Evolutionary conservation across 805 yeast genomes (phyloP), one percentile per base, ranked within the genome.

Genomic region (Dipodascus geniculatus): DNA sequence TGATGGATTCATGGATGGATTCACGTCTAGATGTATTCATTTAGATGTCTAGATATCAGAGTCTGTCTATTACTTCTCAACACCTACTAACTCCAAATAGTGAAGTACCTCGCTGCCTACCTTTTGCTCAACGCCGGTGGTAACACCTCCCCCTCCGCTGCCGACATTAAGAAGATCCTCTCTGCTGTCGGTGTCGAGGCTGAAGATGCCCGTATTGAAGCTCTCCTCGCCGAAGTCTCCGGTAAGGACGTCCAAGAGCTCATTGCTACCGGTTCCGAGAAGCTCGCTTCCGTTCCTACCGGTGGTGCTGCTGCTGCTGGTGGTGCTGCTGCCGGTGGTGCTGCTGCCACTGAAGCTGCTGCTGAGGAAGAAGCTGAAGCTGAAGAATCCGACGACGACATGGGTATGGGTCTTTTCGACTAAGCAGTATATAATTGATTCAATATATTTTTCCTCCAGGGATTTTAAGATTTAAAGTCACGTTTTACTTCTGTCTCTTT

Each of bases 61-160:
- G n/a, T n/a, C n/a, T n/a, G n/a, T n/a, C 19, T 55, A 56, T 69
- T 68, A 64, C 51, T 17, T 49, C 20, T 17, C 50, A 19, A 20
- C 20, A 35, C 4, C 42, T 4, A 65, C 33, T 28, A 68, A 65
- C 67, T 59, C 52, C 22, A 24, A 48, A 42, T 52, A 72, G 80
- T 89, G 97, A 93, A 89, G 87, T 91, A 91, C 84, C 85, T 93
- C 79, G 99, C 99, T 79, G 98, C 99, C 77, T 93, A 93, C 82
- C 85, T 93, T 77, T 85, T 91, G 79, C 83, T 93, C 77, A 89
- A 85, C 79, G 89, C 93, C 75, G 96, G 96, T 77, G 99, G 98
- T 74, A 83, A 82, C 80, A 74, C 89, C 73, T 71, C 93, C 69
- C 98, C 99, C 77, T 79, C 96, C 66, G 95, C 96, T 67, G 82